These are phyloP conservation scores for Kregervanrija fluxuum DNA, from an alignment of 805 yeast species.

Conservation along the genomic window DNA sequence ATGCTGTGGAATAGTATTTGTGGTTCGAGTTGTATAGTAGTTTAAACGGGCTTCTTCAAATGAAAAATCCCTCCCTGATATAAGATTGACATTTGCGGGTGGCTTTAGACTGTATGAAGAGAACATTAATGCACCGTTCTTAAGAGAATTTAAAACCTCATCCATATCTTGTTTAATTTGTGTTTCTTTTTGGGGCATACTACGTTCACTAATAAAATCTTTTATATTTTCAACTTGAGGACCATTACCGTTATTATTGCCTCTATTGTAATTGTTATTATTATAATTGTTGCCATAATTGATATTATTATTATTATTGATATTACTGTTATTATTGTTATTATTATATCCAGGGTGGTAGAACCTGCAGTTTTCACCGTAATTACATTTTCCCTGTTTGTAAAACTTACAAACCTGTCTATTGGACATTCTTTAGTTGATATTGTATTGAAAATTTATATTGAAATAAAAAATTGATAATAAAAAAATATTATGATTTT, in stretches of 20 bases:
- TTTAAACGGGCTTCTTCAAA: conserved; percentile 45
- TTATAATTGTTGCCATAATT: conserved; percentile 20
- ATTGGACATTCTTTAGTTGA: conserved; percentile 11
- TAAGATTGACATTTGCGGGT: conserved; percentile 43
- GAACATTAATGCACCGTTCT: conserved; percentile 24
- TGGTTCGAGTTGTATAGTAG: conserved; percentile 34
- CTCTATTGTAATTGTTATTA: conserved; percentile 32
- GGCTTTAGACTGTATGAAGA: conserved; percentile 42
- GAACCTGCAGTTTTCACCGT: conserved; percentile 36
- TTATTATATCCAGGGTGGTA: conserved; percentile 29
- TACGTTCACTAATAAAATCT: too few species aligned
- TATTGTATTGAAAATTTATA: too few species aligned
- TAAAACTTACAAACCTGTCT: conserved; percentile 35
- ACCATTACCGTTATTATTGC: conserved; percentile 24
- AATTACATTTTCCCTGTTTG: conserved; percentile 33
- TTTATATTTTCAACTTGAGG: neutral
- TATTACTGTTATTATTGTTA: conserved; percentile 3
- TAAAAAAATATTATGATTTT: too few species aligned
- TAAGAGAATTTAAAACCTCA: conserved; percentile 5
- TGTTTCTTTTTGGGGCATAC: conserved; percentile 2
- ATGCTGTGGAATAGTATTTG: conserved; percentile 31
- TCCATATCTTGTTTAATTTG: conserved; percentile 22
- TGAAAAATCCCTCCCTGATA: conserved; percentile 46
- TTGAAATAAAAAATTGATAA: neutral
- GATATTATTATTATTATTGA: conserved; percentile 4